These are phyloP conservation scores for Westerdykella ornata DNA, from an alignment of 2,329 filamentous ascomycete genomes.

Conservation along the genomic window DNA sequence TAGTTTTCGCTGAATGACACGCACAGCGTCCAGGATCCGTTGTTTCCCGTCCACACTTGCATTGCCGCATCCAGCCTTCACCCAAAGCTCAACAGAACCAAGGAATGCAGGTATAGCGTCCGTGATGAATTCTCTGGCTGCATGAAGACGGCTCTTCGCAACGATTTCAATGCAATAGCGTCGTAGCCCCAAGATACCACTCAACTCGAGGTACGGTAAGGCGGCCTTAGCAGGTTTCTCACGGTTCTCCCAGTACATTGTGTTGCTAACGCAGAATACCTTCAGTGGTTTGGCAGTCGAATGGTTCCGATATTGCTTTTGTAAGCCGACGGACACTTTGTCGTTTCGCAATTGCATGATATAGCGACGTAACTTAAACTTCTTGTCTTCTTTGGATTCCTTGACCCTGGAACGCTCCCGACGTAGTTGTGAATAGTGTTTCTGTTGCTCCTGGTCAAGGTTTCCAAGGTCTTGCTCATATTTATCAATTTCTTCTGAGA, in stretches of 20 bases:
- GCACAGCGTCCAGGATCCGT: slow-evolving; percentile 28
- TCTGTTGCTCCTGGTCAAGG: slow-evolving; percentile 20
- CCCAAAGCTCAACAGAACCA: slow-evolving; percentile 41
- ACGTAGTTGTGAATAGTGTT: slow-evolving; percentile 10
- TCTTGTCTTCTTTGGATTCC: slow-evolving; percentile 6
- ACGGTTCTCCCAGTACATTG: slow-evolving; percentile 39
- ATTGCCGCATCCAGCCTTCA: slow-evolving; percentile 39
- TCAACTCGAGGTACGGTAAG: slow-evolving; percentile 35
- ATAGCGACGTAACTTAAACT: slow-evolving; percentile 20
- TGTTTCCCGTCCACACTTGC: slow-evolving; percentile 35
- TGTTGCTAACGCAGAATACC: slow-evolving; percentile 45
- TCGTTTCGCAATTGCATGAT: slow-evolving; percentile 39
- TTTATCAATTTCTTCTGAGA: slow-evolving; percentile 10
- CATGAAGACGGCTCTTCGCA: slow-evolving; percentile 38
- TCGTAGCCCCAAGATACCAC: slow-evolving; percentile 40
- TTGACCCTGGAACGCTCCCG: slow-evolving; percentile 3
- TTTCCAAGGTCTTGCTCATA: slow-evolving; percentile 2
- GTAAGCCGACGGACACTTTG: slow-evolving; percentile 27
- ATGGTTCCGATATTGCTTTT: slow-evolving; percentile 20
- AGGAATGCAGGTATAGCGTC: slow-evolving; percentile 41
- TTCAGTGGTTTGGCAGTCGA: slow-evolving; percentile 19
- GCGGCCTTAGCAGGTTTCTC: slow-evolving; percentile 15
- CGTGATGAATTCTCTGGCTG: slow-evolving; percentile 36
- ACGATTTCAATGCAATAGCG: slow-evolving; percentile 44
- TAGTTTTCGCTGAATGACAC: slow-evolving; percentile 28